Conservation (phyloP, 768 basidiomycete species). For the Daedalea quercina region DNA sequence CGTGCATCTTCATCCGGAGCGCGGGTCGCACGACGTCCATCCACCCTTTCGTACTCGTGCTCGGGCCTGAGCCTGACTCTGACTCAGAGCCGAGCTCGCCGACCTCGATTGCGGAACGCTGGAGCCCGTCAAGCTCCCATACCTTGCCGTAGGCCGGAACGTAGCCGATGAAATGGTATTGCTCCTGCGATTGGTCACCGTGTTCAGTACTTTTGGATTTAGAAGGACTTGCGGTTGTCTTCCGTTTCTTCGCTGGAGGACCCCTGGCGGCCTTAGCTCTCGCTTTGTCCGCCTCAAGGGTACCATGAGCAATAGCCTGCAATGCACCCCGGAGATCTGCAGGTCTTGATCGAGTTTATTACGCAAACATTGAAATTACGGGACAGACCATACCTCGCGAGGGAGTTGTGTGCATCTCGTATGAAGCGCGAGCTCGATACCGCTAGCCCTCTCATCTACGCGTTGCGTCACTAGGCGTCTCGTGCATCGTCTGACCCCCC, state of each 20-base stretch:
- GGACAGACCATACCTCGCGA: conserved; percentile 41
- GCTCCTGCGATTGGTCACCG: conserved; percentile 34
- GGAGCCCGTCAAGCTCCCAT: conserved; percentile 67
- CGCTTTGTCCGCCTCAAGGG: conserved; percentile 36
- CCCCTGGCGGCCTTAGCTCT: conserved; percentile 28
- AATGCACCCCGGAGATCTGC: conserved; percentile 51
- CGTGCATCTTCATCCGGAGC: conserved; percentile 51
- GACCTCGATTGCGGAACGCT: conserved; percentile 49
- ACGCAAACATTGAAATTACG: neutral
- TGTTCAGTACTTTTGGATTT: conserved; percentile 18
- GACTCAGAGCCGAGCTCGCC: conserved; percentile 24
- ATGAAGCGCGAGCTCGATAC: conserved; percentile 50
- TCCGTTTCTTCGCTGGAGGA: conserved; percentile 30
- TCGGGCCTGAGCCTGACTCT: neutral
- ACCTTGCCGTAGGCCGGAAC: conserved; percentile 56
- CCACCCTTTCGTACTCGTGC: conserved; percentile 31
- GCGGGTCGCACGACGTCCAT: conserved; percentile 58
- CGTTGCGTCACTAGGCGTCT: neutral
- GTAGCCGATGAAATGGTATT: conserved; percentile 62
- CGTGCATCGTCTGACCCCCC: neutral
- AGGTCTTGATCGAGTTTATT: conserved; percentile 30
- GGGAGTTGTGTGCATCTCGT: conserved; percentile 49
- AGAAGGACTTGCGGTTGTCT: conserved; percentile 13
- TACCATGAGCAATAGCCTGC: conserved; percentile 37
- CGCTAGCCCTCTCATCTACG: conserved; percentile 59